These are phyloP conservation scores for Colletotrichum eremochloae DNA, from an alignment of 2,329 filamentous ascomycete genomes.

Conservation along the genomic window DNA sequence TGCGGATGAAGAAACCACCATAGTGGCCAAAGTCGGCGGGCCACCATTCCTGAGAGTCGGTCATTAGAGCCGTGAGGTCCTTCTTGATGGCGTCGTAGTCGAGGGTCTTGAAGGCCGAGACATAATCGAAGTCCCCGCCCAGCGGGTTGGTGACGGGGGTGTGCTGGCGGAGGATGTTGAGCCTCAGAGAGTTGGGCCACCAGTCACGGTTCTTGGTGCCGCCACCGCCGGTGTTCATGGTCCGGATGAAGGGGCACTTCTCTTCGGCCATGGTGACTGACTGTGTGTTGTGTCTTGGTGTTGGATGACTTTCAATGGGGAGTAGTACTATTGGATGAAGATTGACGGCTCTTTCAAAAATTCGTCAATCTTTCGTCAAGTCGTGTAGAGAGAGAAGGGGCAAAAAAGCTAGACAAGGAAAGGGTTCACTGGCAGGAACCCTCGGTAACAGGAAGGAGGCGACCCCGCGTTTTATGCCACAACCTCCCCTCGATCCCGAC, in stretches of 20 bases:
- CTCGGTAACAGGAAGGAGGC: conserved; percentile 16
- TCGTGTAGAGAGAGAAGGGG: conserved; percentile 4
- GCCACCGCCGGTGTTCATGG: conserved; percentile 65
- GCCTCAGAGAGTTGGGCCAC: conserved; percentile 78
- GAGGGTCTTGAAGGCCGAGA: conserved; percentile 77
- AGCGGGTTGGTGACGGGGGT: conserved; percentile 73
- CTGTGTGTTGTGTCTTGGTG: not conserved
- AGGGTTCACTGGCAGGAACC: not conserved
- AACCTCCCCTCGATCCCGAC: not conserved
- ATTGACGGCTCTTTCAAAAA: not conserved
- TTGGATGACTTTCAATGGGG: not conserved
- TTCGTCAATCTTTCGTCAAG: conserved; percentile 16
- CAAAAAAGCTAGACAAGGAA: not conserved
- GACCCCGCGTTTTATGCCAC: conserved; percentile 40
- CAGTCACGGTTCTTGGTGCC: conserved; percentile 79
- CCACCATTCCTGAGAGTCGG: conserved; percentile 85
- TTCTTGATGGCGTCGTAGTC: conserved; percentile 81
- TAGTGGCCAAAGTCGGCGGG: conserved; percentile 86
- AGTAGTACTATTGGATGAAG: not conserved
- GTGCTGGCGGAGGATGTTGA: conserved; percentile 82
- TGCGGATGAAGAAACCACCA: conserved; percentile 82
- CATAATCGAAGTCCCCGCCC: conserved; percentile 78
- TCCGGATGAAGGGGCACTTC: conserved; percentile 37
- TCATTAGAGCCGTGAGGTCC: conserved; percentile 79
- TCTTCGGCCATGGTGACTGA: conserved; percentile 34